phyloP scores from a whole-genome alignment of 2,329 filamentous ascomycete species.

The Colletotrichum siamense region DNA sequence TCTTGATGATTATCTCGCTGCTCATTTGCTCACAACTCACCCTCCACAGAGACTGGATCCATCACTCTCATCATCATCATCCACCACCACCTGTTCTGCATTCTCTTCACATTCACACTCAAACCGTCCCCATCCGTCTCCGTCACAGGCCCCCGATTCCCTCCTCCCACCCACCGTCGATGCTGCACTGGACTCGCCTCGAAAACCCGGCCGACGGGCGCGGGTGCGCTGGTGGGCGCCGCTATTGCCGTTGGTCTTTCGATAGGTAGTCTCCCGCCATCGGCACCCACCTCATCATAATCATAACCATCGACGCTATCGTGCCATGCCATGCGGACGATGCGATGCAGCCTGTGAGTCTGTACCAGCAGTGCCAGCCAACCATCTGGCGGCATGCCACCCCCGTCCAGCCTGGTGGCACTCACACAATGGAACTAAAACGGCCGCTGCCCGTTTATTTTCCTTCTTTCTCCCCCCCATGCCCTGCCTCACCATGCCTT shows the following conservation, averaged over 20 bases:
- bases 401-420: neutral
- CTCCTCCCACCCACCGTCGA: too few relatives aligned
- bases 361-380: neutral
- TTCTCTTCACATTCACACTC: too few relatives aligned
- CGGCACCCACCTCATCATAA: neutral
- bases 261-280: neutral
- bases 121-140: too few relatives aligned
- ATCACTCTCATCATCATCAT: neutral
- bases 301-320: neutral
- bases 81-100: neutral
- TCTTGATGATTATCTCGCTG: neutral
- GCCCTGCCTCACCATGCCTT: neutral
- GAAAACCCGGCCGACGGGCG: neutral
- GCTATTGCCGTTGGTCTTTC: neutral
- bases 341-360: neutral
- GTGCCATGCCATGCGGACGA: neutral
- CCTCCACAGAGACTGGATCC: neutral
- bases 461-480: neutral
- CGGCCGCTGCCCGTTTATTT: neutral
- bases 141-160: too few relatives aligned
- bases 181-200: too few relatives aligned
- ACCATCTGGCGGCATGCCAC: neutral
- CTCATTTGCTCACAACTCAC: neutral
- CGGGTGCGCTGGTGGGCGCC: neutral
- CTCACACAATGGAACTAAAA: neutral